These are phyloP conservation scores for Phytophthora constricta DNA, from an alignment of 352 stramenopile species.

Conservation along the genomic window DNA sequence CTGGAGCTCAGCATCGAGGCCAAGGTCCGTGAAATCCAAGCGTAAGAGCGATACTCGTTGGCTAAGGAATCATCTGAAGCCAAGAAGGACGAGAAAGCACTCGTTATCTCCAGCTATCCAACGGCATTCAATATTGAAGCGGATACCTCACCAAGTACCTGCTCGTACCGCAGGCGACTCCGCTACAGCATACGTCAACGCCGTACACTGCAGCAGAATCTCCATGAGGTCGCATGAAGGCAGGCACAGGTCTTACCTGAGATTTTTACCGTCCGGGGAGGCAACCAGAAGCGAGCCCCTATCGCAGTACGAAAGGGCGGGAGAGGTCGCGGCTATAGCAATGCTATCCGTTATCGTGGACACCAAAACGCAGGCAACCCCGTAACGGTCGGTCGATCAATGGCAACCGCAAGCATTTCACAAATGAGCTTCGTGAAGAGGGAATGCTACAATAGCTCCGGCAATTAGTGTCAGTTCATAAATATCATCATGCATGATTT, in stretches of 20 bases:
- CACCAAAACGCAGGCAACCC: background rate
- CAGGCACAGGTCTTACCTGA: conserved; percentile 2
- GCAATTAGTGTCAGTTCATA: no score
- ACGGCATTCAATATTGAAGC: background rate
- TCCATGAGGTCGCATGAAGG: conserved; percentile 7
- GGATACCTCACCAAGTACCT: background rate
- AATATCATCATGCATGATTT: no score
- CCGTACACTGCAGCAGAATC: conserved; percentile 40
- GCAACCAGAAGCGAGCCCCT: conserved; percentile 1
- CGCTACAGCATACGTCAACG: conserved; percentile 8
- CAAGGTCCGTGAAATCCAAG: conserved; percentile 10
- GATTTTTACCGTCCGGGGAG: conserved; percentile 7
- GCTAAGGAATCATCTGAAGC: background rate
- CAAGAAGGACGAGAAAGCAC: background rate
- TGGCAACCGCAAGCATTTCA: conserved; percentile 1
- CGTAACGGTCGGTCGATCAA: background rate
- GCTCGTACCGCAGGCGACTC: background rate
- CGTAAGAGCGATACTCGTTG: background rate
- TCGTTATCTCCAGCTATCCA: background rate
- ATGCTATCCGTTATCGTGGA: background rate
- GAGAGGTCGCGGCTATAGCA: background rate
- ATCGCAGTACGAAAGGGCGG: background rate
- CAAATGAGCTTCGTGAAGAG: conserved; percentile 1
- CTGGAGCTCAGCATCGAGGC: conserved; percentile 6
- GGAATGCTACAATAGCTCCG: no score